Conservation (phyloP, 768 basidiomycete genomes). For the Mycena alexandri region DNA sequence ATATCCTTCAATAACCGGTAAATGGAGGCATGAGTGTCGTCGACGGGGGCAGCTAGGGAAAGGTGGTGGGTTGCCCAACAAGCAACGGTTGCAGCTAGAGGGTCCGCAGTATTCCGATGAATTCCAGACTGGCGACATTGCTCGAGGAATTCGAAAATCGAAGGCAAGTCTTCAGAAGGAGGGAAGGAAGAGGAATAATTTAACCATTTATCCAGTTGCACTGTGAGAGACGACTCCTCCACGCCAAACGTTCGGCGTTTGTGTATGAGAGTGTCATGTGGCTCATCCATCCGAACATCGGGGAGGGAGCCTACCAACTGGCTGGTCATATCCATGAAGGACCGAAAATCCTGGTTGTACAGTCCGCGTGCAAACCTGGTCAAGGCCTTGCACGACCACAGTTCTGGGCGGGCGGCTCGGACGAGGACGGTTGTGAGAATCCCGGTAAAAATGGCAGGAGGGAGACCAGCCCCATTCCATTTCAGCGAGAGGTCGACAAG, state of each 20-base stretch:
- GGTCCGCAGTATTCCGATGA: constrained; percentile 14
- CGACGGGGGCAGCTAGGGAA: neutral
- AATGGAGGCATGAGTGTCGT: neutral
- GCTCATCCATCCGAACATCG: neutral
- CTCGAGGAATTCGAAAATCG: constrained; percentile 24
- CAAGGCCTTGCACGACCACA: constrained; percentile 31
- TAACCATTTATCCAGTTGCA: constrained; percentile 25
- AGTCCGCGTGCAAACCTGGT: constrained; percentile 18
- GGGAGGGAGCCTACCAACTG: constrained; percentile 9
- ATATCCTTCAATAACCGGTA: constrained; percentile 17
- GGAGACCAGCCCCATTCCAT: constrained; percentile 50
- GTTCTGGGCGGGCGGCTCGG: constrained; percentile 22
- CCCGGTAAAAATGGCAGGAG: constrained; percentile 47
- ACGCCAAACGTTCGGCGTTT: neutral
- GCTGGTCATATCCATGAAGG: constrained; percentile 22
- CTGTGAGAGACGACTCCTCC: constrained; percentile 5
- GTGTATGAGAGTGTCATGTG: neutral
- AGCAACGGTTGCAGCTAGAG: constrained; percentile 20
- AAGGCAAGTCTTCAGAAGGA: constrained; percentile 1
- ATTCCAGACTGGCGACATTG: constrained; percentile 16
- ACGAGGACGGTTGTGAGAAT: constrained; percentile 49
- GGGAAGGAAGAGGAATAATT: constrained; percentile 24
- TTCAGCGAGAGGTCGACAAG: constrained; percentile 58
- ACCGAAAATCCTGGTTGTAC: constrained; percentile 16
- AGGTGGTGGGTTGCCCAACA: constrained; percentile 33